A percentile compares a stretch with the other conserved stretches of the same genome.
phyloP scores from a whole-genome alignment of 805 yeast genomes.

The Metschnikowia arizonensis region DNA sequence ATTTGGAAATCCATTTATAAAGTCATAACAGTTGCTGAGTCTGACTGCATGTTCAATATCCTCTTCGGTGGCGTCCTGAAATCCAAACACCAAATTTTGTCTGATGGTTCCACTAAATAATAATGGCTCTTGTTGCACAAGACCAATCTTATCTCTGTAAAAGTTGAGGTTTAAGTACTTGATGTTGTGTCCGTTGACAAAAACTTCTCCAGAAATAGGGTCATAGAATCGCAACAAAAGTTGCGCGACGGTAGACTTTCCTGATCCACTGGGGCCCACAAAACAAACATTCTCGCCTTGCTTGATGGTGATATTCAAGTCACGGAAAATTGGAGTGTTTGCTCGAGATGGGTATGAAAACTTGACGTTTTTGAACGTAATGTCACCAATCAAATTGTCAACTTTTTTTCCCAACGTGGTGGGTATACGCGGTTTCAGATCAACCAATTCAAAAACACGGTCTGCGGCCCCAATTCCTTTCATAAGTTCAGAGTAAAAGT shows the following conservation, averaged over 20 bases:
- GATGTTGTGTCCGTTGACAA: slow-evolving; percentile 62
- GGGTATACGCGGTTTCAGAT: slow-evolving; percentile 66
- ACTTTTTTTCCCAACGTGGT: slow-evolving; percentile 58
- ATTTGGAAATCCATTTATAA: slow-evolving; percentile 72
- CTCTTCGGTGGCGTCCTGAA: slow-evolving; percentile 51
- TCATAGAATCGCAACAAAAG: slow-evolving; percentile 81
- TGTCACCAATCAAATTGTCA: slow-evolving; percentile 46
- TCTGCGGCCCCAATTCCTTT: slow-evolving; percentile 97
- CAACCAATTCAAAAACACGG: slow-evolving; percentile 81
- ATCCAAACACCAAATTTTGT: slow-evolving; percentile 80
- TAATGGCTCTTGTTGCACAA: slow-evolving; percentile 90
- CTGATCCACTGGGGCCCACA: slow-evolving; percentile 97
- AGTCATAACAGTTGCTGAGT: slow-evolving; percentile 69
- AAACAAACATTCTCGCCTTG: slow-evolving; percentile 89
- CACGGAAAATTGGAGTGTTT: slow-evolving; percentile 59
- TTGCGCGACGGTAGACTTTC: slow-evolving; percentile 85
- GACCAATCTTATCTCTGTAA: slow-evolving; percentile 73
- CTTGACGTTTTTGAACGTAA: slow-evolving; percentile 57
- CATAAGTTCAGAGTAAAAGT: slow-evolving; percentile 91
- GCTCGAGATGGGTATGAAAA: slow-evolving; percentile 86
- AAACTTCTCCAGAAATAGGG: slow-evolving; percentile 59
- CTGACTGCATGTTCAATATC: slow-evolving; percentile 58
- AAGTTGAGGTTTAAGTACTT: slow-evolving; percentile 64
- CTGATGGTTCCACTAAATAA: slow-evolving; percentile 80
- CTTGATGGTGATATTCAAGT: slow-evolving; percentile 54